Evolutionary conservation across 352 stramenopile genomes (phyloP).

Genomic region (Pythium volutum): DNA sequence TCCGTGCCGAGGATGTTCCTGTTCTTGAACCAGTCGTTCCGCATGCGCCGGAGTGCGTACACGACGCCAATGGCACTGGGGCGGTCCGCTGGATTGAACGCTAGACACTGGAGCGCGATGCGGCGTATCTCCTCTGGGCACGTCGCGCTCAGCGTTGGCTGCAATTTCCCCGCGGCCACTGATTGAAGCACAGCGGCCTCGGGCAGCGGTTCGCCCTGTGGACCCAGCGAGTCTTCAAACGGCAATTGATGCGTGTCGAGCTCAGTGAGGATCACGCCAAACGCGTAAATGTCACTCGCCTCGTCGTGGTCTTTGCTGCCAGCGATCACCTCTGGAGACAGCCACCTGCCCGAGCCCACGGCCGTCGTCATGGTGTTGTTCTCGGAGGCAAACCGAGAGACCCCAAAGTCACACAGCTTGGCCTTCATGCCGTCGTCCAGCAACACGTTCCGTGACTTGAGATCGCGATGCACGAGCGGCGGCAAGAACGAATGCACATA

Average conservation of each 20-base stretch:
- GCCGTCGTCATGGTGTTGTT: slow-evolving; percentile 23
- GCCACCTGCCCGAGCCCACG: slow-evolving; percentile 29
- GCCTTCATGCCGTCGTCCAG: slow-evolving; percentile 23
- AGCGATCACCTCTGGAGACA: slow-evolving; percentile 42
- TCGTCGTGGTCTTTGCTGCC: slow-evolving; percentile 32
- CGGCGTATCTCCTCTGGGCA: slow-evolving; percentile 17
- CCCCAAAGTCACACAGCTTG: slow-evolving; percentile 41
- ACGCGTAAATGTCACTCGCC: slow-evolving; percentile 45
- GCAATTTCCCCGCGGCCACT: slow-evolving; percentile 25
- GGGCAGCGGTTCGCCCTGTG: slow-evolving; percentile 22
- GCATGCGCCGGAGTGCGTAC: slow-evolving; percentile 11
- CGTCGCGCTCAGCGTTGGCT: slow-evolving; percentile 16
- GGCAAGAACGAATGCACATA: slow-evolving; percentile 73
- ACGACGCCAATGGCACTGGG: slow-evolving; percentile 21
- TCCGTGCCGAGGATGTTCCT: not conserved
- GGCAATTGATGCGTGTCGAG: slow-evolving; percentile 52
- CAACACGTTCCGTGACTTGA: slow-evolving; percentile 46
- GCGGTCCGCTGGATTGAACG: slow-evolving; percentile 20
- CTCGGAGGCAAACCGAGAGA: slow-evolving; percentile 32
- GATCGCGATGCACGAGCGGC: slow-evolving; percentile 37
- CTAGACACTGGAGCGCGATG: slow-evolving; percentile 21
- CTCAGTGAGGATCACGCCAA: slow-evolving; percentile 50
- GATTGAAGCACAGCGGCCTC: slow-evolving; percentile 35
- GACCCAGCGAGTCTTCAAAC: slow-evolving; percentile 30
- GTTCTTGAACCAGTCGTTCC: slow-evolving; percentile 1